Evolutionary conservation across 352 stramenopile genomes (phyloP).

Genomic region (Phytophthora sojae): DNA sequence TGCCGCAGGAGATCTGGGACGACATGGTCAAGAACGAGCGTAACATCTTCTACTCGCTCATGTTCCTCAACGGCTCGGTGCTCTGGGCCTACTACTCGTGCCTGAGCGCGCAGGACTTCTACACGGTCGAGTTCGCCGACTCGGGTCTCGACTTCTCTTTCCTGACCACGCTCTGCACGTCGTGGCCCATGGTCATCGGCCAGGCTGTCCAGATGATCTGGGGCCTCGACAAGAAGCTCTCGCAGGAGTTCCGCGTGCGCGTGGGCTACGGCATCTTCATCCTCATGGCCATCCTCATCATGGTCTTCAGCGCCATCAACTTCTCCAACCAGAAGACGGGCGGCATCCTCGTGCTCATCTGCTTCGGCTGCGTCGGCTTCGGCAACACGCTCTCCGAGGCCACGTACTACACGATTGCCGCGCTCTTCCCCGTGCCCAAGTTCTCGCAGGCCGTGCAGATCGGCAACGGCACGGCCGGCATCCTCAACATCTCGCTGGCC

Average conservation of each 20-base stretch:
- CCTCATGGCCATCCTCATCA: constrained; percentile 51
- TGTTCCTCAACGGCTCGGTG: constrained; percentile 68
- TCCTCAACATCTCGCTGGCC: constrained; percentile 64
- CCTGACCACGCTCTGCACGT: constrained; percentile 54
- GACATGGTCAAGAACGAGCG: constrained; percentile 49
- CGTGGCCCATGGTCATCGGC: constrained; percentile 57
- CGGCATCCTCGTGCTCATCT: constrained; percentile 50
- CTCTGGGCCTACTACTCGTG: constrained; percentile 77
- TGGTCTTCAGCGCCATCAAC: constrained; percentile 55
- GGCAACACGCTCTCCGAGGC: constrained; percentile 59
- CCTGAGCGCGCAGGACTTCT: constrained; percentile 65
- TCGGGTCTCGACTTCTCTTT: constrained; percentile 59
- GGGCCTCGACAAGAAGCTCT: constrained; percentile 58
- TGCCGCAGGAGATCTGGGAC: constrained; percentile 61
- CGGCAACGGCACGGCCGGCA: constrained; percentile 56
- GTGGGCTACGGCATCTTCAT: constrained; percentile 58
- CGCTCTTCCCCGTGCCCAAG: constrained; percentile 69
- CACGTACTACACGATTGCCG: constrained; percentile 61
- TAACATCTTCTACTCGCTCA: constrained; percentile 62
- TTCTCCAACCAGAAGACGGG: constrained; percentile 49
- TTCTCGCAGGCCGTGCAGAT: constrained; percentile 78
- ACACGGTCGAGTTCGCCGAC: constrained; percentile 48
- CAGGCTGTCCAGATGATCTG: constrained; percentile 54
- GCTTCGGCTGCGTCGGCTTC: constrained; percentile 50
- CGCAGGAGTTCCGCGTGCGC: constrained; percentile 42